Evolutionary conservation across 2,329 filamentous ascomycete genomes (phyloP).

Genomic region (Bipolaris bicolor): DNA sequence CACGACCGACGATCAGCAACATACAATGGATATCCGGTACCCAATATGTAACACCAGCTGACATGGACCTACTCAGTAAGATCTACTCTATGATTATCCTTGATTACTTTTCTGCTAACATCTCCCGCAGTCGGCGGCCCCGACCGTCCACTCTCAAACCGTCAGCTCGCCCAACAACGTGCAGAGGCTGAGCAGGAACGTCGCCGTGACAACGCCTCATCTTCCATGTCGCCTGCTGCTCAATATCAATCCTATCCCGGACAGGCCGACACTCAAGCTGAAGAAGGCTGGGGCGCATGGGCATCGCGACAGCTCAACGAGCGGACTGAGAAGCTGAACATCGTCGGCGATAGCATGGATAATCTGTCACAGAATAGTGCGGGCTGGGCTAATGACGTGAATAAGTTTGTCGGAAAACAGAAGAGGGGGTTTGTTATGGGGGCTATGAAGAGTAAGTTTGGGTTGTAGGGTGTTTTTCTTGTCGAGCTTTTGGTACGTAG

Average conservation of each 20-base stretch:
- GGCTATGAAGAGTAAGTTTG: conserved; percentile 47
- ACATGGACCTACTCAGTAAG: conserved; percentile 81
- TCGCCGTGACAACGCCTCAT: conserved; percentile 40
- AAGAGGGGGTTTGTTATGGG: conserved; percentile 85
- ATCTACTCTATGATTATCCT: not conserved
- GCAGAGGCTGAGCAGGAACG: conserved; percentile 70
- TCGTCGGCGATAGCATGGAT: conserved; percentile 86
- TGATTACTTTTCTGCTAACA: conserved; percentile 2
- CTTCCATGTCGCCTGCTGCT: conserved; percentile 44
- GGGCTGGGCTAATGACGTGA: conserved; percentile 85
- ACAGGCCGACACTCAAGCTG: conserved; percentile 14
- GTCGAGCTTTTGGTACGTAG: not conserved
- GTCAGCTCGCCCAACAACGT: conserved; percentile 80
- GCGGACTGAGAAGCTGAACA: conserved; percentile 81
- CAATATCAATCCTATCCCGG: conserved; percentile 28
- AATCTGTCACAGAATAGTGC: conserved; percentile 79
- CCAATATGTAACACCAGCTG: conserved; percentile 83
- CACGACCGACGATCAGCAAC: conserved; percentile 91
- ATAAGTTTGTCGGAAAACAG: conserved; percentile 84
- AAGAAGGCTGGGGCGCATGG: conserved; percentile 73
- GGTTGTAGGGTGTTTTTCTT: conserved; percentile 16
- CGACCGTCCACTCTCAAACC: conserved; percentile 84
- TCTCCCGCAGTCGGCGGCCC: conserved; percentile 72
- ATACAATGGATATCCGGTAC: conserved; percentile 97
- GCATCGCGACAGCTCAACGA: conserved; percentile 88